Evolutionary conservation across 495 filamentous ascomycete genomes (phyloP).

Genomic region (Penicillium verhagenii): DNA sequence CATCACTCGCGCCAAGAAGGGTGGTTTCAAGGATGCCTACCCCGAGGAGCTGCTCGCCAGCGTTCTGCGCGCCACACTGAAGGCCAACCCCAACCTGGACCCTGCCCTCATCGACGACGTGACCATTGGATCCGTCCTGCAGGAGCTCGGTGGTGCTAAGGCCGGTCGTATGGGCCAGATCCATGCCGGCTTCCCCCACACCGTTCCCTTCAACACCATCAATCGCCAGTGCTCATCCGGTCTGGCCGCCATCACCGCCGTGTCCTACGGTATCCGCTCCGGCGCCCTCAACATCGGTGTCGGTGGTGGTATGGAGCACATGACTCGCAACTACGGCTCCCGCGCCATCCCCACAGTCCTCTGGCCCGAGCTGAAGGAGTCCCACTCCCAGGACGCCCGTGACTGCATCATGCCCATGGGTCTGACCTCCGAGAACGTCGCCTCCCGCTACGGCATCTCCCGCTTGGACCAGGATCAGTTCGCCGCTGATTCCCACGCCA

Average conservation of each 20-base stretch:
- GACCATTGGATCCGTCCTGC: slow-evolving; percentile 81
- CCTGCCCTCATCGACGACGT: slow-evolving; percentile 74
- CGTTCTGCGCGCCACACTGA: slow-evolving; percentile 80
- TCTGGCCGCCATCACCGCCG: slow-evolving; percentile 67
- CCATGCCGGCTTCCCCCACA: slow-evolving; percentile 72
- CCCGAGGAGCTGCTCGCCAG: slow-evolving; percentile 82
- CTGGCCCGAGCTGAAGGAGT: slow-evolving; percentile 72
- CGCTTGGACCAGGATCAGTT: slow-evolving; percentile 80
- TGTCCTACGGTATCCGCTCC: slow-evolving; percentile 68
- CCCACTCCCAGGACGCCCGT: slow-evolving; percentile 61
- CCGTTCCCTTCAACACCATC: slow-evolving; percentile 75
- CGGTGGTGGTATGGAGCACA: slow-evolving; percentile 89
- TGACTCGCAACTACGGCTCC: slow-evolving; percentile 85
- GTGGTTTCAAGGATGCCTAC: slow-evolving; percentile 82
- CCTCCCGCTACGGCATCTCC: slow-evolving; percentile 68
- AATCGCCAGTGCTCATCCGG: slow-evolving; percentile 84
- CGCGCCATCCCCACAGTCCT: slow-evolving; percentile 77
- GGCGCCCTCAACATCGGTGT: slow-evolving; percentile 77
- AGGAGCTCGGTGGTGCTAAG: slow-evolving; percentile 88
- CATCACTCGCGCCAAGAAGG: slow-evolving; percentile 77
- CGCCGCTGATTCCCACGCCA: slow-evolving; percentile 67
- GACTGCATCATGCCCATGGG: slow-evolving; percentile 97
- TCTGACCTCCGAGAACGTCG: slow-evolving; percentile 88
- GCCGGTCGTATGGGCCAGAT: slow-evolving; percentile 88
- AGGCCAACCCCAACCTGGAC: slow-evolving; percentile 71